A percentile compares a stretch with the other conserved stretches of the same genome.
These are phyloP conservation scores for Capsicum chinense DNA, from an alignment of 257 asterid genomes.

Conservation along the genomic window DNA sequence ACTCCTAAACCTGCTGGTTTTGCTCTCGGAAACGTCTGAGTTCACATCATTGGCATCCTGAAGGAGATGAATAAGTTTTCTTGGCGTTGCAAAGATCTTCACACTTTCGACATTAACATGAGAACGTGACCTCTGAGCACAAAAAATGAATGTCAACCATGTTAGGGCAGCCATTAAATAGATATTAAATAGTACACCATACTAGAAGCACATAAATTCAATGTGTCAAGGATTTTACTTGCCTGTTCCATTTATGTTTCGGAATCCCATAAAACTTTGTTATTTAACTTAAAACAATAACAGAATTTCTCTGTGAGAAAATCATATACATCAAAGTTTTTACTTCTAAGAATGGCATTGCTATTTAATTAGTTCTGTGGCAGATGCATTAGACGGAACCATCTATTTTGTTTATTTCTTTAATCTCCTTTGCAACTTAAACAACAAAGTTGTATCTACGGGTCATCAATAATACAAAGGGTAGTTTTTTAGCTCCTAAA, in stretches of 20 bases:
- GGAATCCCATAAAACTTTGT: not conserved
- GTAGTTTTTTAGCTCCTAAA: not conserved
- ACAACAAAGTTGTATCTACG: not conserved
- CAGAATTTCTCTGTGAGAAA: not conserved
- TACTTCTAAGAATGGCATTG: slow-evolving; percentile 1
- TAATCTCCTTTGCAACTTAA: not conserved
- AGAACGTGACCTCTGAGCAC: slow-evolving; percentile 66
- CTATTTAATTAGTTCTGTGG: slow-evolving; percentile 14
- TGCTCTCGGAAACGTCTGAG: slow-evolving; percentile 47
- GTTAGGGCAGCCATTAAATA: not conserved
- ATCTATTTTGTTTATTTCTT: not conserved
- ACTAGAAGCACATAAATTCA: slow-evolving; percentile 2
- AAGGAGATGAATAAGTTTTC: slow-evolving; percentile 80
- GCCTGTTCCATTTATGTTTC: not conserved
- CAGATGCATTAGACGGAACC: not conserved
- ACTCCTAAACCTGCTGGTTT: slow-evolving; percentile 49
- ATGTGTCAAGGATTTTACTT: not conserved
- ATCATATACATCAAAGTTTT: not conserved
- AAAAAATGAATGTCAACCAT: slow-evolving; percentile 21
- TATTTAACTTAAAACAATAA: slow-evolving; percentile 5
- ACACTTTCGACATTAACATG: slow-evolving; percentile 59
- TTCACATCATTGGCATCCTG: slow-evolving; percentile 63
- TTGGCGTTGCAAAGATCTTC: slow-evolving; percentile 83
- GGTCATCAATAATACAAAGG: not conserved
- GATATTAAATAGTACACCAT: slow-evolving; percentile 1